A percentile compares a stretch with the other conserved stretches of the same genome.
Evolutionary conservation across 257 asterid species (phyloP).

Genomic region (Solanum virginianum): DNA sequence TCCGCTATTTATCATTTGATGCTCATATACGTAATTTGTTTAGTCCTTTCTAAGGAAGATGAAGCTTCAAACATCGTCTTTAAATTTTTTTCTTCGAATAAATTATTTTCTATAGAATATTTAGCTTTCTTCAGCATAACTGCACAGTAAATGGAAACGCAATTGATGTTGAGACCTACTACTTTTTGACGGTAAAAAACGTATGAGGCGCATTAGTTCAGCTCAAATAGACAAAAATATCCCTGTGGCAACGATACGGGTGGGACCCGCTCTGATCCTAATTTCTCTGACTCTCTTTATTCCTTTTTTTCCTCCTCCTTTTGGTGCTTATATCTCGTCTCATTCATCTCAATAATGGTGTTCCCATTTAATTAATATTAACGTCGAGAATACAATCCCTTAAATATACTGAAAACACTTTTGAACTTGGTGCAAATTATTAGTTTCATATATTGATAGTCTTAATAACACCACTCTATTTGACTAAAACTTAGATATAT

Average conservation of each 20-base stretch:
- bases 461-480: too few relatives aligned
- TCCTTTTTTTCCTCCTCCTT: not conserved
- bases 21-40: not conserved
- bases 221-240: not conserved
- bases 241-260: not conserved
- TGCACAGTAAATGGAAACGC: not conserved
- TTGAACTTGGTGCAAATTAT: too few relatives aligned
- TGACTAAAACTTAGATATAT: too few relatives aligned
- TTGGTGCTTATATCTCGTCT: not conserved
- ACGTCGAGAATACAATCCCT: too few relatives aligned
- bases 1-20: not conserved
- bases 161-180: not conserved
- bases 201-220: not conserved
- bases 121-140: not conserved
- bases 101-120: not conserved
- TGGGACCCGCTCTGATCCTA: not conserved
- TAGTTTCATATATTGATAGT: too few relatives aligned
- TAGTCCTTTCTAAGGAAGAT: not conserved
- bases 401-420: too few relatives aligned
- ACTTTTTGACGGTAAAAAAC: not conserved
- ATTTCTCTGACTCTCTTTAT: not conserved
- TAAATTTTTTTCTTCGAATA: not conserved
- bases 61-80: not conserved
- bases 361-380: too few relatives aligned
- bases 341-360: not conserved